Conservation (phyloP, 768 basidiomycete species). For the Daedalea quercina region DNA sequence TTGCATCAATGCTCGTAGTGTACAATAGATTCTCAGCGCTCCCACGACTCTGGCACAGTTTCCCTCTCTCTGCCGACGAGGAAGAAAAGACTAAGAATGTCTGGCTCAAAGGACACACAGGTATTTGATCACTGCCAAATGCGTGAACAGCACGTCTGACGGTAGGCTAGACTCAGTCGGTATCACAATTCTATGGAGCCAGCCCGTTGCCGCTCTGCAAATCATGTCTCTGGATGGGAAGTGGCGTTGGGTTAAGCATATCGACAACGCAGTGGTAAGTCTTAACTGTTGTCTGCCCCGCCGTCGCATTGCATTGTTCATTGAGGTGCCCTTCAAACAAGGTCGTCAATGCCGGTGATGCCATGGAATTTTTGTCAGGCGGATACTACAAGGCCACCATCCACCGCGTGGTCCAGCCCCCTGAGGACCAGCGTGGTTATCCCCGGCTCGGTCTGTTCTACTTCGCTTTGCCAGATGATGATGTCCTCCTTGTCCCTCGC, state of each 20-base stretch:
- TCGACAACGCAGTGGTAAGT: conserved; percentile 28
- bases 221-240: conserved; percentile 26
- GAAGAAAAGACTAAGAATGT: conserved; percentile 24
- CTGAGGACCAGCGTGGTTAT: conserved; percentile 25
- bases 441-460: conserved; percentile 29
- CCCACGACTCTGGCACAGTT: too few species aligned
- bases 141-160: background rate
- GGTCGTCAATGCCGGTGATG: conserved; percentile 33
- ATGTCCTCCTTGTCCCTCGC: conserved; percentile 22
- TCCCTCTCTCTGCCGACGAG: conserved; percentile 26
- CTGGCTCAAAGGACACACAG: conserved; percentile 32
- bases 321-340: conserved; percentile 19
- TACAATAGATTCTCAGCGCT: too few species aligned
- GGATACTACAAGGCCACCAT: conserved; percentile 30
- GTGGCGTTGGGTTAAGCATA: conserved; percentile 30
- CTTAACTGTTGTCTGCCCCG: too few species aligned
- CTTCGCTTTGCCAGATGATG: conserved; percentile 27
- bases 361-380: conserved; percentile 27
- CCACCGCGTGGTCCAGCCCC: conserved; percentile 31
- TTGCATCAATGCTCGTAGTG: background rate
- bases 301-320: too few species aligned
- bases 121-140: too few species aligned
- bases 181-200: conserved; percentile 30
- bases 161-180: conserved; percentile 23
- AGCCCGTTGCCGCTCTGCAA: conserved; percentile 29